Evolutionary conservation across 2,329 filamentous ascomycete genomes (phyloP).

Genomic region (Apiospora arundinis): DNA sequence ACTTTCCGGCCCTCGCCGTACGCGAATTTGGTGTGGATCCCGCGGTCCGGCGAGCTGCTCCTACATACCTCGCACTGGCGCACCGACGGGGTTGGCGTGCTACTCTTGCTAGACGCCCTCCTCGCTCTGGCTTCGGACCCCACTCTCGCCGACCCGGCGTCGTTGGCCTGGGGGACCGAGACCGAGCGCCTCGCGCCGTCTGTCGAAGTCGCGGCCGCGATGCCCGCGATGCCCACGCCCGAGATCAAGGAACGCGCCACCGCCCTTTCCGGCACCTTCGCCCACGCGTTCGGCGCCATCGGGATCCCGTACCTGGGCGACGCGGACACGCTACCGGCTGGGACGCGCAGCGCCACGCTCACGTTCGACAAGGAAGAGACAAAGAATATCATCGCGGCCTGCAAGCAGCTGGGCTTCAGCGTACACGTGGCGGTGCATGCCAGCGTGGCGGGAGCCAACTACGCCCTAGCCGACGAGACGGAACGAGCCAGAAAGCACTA

Average conservation of each 20-base stretch:
- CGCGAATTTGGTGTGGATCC: conserved; percentile 32
- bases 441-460: conserved; percentile 38
- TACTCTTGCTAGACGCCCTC: conserved; percentile 36
- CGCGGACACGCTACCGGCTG: conserved; percentile 29
- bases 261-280: conserved; percentile 28
- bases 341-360: conserved; percentile 24
- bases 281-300: conserved; percentile 30
- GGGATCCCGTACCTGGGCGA: conserved; percentile 33
- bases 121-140: conserved; percentile 29
- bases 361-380: conserved; percentile 31
- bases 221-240: conserved; percentile 27
- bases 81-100: conserved; percentile 36
- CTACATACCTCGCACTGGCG: conserved; percentile 38
- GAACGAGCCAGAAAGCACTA: conserved; percentile 29
- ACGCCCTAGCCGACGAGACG: conserved; percentile 31
- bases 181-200: conserved; percentile 29
- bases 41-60: conserved; percentile 27
- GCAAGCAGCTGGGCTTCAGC: conserved; percentile 31
- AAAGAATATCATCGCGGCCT: conserved; percentile 29
- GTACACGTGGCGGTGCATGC: conserved; percentile 41
- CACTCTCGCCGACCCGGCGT: conserved; percentile 30
- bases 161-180: conserved; percentile 39
- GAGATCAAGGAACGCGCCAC: conserved; percentile 30
- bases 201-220: conserved; percentile 34
- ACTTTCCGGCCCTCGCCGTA: conserved; percentile 31